Evolutionary conservation across 805 yeast genomes (phyloP).

Genomic region (Candida manassasensis): DNA sequence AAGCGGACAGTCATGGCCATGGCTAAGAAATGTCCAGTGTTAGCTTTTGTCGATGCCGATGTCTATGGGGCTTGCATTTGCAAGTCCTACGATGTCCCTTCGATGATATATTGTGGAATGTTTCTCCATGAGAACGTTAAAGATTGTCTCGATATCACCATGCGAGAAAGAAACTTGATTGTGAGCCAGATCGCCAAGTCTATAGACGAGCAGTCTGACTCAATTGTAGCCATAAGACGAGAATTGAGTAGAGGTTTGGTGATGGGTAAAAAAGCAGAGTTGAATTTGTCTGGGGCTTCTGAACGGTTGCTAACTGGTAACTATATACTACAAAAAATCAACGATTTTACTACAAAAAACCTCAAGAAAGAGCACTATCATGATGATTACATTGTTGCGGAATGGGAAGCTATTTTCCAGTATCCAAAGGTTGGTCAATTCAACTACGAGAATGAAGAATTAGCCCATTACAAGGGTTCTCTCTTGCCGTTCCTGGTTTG

Average conservation of each 20-base stretch:
- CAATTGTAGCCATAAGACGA: conserved; percentile 20
- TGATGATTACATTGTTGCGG: too few species aligned
- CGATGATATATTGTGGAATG: conserved; percentile 36
- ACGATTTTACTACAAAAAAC: too few species aligned
- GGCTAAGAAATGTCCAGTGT: conserved; percentile 26
- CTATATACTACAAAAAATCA: conserved; percentile 9
- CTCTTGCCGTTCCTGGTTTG: too few species aligned
- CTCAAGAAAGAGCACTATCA: too few species aligned
- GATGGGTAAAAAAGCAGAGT: conserved; percentile 52
- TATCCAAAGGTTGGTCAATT: too few species aligned
- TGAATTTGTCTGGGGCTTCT: conserved; percentile 34
- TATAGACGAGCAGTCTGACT: background rate
- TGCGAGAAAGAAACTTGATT: conserved; percentile 18
- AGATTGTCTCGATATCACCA: conserved; percentile 18
- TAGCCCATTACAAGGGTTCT: too few species aligned
- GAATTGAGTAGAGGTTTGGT: conserved; percentile 54
- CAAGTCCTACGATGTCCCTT: conserved; percentile 30
- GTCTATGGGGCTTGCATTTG: conserved; percentile 57
- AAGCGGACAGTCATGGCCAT: background rate
- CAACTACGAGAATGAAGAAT: too few species aligned
- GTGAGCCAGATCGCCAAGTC: conserved; percentile 10
- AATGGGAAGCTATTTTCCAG: too few species aligned
- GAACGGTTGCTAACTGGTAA: background rate
- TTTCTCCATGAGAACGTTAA: conserved; percentile 32
- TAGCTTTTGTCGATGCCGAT: conserved; percentile 58